Conservation (phyloP, 768 basidiomycete genomes). For the Steccherinum ochraceum region DNA sequence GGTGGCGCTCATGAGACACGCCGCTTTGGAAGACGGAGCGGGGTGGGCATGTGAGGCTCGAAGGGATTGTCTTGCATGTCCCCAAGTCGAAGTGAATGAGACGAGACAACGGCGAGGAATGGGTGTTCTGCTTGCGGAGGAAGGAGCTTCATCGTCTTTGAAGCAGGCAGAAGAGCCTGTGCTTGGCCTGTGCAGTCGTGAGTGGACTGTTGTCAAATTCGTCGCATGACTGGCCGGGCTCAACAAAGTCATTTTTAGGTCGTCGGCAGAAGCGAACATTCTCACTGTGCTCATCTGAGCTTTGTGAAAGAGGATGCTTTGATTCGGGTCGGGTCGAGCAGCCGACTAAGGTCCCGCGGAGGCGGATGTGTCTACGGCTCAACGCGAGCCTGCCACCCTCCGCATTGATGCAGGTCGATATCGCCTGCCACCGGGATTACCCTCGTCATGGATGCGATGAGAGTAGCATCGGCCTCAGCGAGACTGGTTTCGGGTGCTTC, state of each 20-base stretch:
- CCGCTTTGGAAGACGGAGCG: conserved; percentile 1
- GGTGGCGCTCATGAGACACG: background rate
- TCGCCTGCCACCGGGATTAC: background rate
- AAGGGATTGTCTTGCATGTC: background rate
- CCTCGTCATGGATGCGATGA: background rate
- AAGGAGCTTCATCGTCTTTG: conserved; percentile 2
- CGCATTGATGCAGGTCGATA: background rate
- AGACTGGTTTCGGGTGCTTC: background rate
- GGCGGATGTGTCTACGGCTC: background rate
- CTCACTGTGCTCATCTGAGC: background rate
- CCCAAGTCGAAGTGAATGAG: conserved; percentile 5
- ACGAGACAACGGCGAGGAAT: background rate
- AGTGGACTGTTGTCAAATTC: background rate
- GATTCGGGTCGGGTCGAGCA: background rate
- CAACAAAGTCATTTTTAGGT: background rate
- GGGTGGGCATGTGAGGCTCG: conserved; percentile 3
- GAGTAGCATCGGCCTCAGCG: background rate
- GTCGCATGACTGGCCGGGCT: background rate
- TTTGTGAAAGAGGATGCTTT: conserved; percentile 1
- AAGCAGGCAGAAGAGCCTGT: background rate
- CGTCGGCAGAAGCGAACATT: background rate
- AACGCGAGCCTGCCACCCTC: background rate
- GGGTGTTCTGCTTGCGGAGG: background rate
- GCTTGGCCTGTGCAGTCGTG: background rate
- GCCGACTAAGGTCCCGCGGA: background rate